Conservation (phyloP, 768 basidiomycete genomes). For the Leccinum arenicola region DNA sequence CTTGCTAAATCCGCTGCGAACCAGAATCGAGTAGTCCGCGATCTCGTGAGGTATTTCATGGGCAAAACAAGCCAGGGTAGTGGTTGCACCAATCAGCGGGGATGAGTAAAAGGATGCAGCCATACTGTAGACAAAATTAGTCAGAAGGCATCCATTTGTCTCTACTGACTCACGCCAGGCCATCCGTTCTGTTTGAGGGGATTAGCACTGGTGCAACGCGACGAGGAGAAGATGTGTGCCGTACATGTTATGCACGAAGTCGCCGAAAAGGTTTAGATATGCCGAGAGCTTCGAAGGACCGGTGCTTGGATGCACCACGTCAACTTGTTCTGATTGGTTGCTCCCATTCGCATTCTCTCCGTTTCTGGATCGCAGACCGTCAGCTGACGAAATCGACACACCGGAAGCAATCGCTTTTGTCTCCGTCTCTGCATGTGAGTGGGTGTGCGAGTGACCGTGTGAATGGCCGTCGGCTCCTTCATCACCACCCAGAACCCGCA, state of each 20-base stretch:
- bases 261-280: constrained; percentile 89
- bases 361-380: constrained; percentile 51
- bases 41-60: constrained; percentile 97
- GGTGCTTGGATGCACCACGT: constrained; percentile 27
- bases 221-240: constrained; percentile 9
- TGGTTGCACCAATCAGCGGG: constrained; percentile 89
- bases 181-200: constrained; percentile 68
- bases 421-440: constrained; percentile 40
- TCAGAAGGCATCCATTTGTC: constrained; percentile 4
- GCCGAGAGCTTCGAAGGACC: constrained; percentile 84
- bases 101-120: constrained; percentile 97
- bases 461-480: constrained; percentile 47
- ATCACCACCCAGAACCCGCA: constrained; percentile 73
- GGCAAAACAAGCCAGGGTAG: constrained; percentile 92
- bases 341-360: constrained; percentile 21
- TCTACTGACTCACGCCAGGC: constrained; percentile 67
- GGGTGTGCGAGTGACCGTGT: constrained; percentile 58
- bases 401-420: constrained; percentile 44
- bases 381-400: constrained; percentile 37
- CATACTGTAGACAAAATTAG: constrained; percentile 52
- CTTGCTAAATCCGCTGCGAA: constrained; percentile 89
- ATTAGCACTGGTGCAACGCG: constrained; percentile 18
- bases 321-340: constrained; percentile 25
- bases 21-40: constrained; percentile 93
- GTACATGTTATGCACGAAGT: constrained; percentile 93